A percentile compares a stretch with the other conserved stretches of the same genome.
These are phyloP conservation scores for Neurospora discreta DNA, from an alignment of 495 filamentous ascomycete genomes.

Conservation along the genomic window DNA sequence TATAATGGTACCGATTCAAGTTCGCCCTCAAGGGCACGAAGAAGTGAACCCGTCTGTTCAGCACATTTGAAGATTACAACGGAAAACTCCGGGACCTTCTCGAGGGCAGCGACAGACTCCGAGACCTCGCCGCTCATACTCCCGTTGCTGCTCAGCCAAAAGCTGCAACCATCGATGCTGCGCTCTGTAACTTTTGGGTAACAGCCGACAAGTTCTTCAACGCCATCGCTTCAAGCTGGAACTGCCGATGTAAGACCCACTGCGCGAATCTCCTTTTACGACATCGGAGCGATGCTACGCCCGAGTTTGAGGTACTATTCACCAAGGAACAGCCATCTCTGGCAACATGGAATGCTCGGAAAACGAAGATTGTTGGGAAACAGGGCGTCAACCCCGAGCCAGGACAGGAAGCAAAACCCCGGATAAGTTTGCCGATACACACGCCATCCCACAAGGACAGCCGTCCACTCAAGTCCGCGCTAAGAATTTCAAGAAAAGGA, in stretches of 20 bases:
- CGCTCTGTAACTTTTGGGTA: constrained; percentile 4
- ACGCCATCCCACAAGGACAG: background rate
- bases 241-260: constrained; percentile 19
- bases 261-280: constrained; percentile 20
- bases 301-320: constrained; percentile 19
- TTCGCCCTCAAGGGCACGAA: background rate
- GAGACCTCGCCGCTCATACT: background rate
- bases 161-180: background rate
- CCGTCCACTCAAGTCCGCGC: background rate
- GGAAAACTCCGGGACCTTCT: background rate
- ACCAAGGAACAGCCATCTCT: background rate
- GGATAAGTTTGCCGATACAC: background rate
- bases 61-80: constrained; percentile 4
- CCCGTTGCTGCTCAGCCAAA: background rate
- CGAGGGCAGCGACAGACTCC: background rate
- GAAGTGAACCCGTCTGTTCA: background rate
- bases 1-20: background rate
- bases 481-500: background rate
- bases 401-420: background rate
- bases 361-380: constrained; percentile 3
- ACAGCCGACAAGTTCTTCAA: background rate
- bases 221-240: constrained; percentile 12
- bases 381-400: background rate
- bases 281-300: constrained; percentile 14
- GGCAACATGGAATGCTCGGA: constrained; percentile 1